Base-by-base conservation (phyloP, 2,329 filamentous ascomycete species). In the Alternaria conjuncta region DNA sequence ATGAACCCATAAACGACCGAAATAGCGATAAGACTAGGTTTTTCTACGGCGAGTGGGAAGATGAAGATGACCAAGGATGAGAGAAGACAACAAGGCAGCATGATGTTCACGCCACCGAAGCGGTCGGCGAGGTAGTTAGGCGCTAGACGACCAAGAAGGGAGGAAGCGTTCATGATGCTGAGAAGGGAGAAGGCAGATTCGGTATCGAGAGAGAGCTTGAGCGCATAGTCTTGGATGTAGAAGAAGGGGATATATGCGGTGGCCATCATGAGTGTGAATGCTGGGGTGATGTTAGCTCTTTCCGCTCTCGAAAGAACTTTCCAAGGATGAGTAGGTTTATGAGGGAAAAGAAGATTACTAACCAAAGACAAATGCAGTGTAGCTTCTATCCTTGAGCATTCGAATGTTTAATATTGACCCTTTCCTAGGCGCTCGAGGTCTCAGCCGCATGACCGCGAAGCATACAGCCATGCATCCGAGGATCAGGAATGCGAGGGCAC, bases 81-180 rank as follows among this genome's bases (percentile, higher is more conserved):
- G 2, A 76, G 74, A 3, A 79, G 64, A 36, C 54, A 59, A 1
- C 64, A 46, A 4, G 67, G 79, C 5, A 80, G 68, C 30, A 82
- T 76, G 41, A 81, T 79, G 67, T 83, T 83, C 54, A 83, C 70
- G 26, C 65, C 65, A 10, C 65, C 63, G 43, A 63, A 68, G 30
- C 30, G 30, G 30, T 36, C 30, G 30, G 30, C 30, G 43, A 46
- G 43, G 43, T 36, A 36, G 30, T 36, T 36, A 36, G 30, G 30
- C 30, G 30, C 30, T 5, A 36, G 30, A 2, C 30, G 30, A 36
- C 30, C 30, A 36, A 36, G 30, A 36, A 36, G 18, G 15, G 13
- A 12, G 21, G 25, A 54, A 61, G 54, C 49, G 60, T 61, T 36
- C 30, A 36, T 36, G 30, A 36, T 36, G 13, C 30, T 36, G 30